Percentiles rank a stretch among this genome's conserved stretches.
Evolutionary conservation across 73 alveolate genomes (phyloP).

Genomic region (Strombidium stylifer): DNA sequence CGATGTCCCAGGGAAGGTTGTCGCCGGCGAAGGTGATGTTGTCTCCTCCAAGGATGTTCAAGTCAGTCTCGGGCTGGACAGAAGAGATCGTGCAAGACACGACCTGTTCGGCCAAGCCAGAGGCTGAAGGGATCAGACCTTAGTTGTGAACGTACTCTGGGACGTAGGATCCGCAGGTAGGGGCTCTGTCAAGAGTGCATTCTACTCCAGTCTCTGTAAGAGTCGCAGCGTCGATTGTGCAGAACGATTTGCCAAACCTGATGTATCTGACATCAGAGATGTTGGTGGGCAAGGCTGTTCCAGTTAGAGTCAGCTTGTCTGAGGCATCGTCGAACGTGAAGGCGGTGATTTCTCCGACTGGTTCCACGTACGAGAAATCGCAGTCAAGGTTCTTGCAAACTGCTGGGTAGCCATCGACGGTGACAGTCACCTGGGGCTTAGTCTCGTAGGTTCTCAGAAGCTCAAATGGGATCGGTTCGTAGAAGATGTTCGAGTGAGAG

Average conservation of each 20-base stretch:
- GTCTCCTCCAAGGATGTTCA: conserved; percentile 24
- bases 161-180: conserved; percentile 12
- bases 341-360: background rate
- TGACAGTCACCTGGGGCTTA: conserved; percentile 2
- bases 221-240: background rate
- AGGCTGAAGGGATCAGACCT: conserved; percentile 4
- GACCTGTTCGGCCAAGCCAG: background rate
- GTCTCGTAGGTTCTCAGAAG: conserved; percentile 4
- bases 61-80: background rate
- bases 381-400: conserved; percentile 14
- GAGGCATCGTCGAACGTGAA: background rate
- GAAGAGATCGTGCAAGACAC: background rate
- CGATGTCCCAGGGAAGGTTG: conserved; percentile 7
- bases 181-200: background rate
- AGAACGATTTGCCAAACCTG: background rate
- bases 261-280: background rate
- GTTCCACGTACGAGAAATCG: background rate
- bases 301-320: background rate
- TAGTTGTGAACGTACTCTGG: background rate
- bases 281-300: background rate
- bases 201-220: background rate
- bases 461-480: conserved; percentile 38
- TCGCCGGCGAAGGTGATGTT: conserved; percentile 8
- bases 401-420: conserved; percentile 24
- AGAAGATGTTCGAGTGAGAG: background rate